A percentile compares a stretch with the other conserved stretches of the same genome.
Conservation (phyloP, 257 asterid genomes). For the Solanum microdontum region DNA sequence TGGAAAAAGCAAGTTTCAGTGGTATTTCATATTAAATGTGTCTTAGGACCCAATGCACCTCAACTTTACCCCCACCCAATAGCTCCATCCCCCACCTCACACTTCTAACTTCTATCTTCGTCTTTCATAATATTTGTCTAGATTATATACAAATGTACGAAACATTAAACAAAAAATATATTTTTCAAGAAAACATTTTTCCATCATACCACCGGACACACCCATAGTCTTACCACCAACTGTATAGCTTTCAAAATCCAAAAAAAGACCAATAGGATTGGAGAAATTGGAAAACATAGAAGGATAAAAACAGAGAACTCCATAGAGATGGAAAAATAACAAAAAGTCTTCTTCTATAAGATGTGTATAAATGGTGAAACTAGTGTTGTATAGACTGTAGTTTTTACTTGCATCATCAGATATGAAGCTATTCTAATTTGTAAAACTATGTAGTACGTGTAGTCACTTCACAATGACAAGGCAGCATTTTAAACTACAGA, state of each 20-base stretch:
- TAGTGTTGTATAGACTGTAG: background rate
- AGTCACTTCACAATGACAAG: background rate
- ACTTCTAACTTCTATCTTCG: background rate
- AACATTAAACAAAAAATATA: background rate
- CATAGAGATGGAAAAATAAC: background rate
- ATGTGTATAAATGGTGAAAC: background rate
- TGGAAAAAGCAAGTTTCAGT: background rate
- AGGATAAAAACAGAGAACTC: background rate
- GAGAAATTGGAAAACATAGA: background rate
- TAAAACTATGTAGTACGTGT: background rate
- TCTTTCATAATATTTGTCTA: background rate
- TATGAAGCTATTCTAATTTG: background rate
- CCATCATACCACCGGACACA: background rate
- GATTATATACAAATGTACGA: background rate
- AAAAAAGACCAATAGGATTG: background rate
- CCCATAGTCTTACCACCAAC: background rate
- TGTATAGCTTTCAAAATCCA: background rate
- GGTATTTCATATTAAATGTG: background rate
- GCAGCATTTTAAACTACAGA: background rate
- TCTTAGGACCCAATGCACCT: background rate
- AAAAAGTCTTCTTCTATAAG: background rate
- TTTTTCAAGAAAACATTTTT: background rate
- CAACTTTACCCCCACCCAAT: background rate
- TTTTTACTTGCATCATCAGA: background rate
- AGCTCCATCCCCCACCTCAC: background rate